Base-by-base conservation (phyloP, 2,329 filamentous ascomycete genomes). In the Dendrostoma leiphaemia region DNA sequence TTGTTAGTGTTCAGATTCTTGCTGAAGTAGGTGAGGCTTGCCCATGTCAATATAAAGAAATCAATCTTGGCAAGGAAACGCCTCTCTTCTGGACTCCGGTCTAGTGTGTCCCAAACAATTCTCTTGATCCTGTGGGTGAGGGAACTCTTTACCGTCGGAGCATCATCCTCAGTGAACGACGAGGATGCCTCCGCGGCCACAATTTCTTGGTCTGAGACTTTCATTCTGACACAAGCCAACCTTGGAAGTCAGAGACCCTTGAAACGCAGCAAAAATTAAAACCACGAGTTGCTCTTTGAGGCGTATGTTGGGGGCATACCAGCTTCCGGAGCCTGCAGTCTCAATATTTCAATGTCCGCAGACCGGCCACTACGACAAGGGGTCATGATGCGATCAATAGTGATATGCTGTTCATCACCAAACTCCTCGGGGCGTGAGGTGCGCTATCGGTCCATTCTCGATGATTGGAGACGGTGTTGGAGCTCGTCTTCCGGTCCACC, bases 11-110 rank as follows among this genome's bases (percentile, higher is more conserved):
- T 63, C 12, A 63, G 54, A 29, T 64, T 64, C 44, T 58, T 58
- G 48, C 48, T 59, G 48, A 65, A 65, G 29, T 65, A 65, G 2
- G 61, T 60, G 12, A 65, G 61, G 6, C 63, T 60, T 1, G 64
- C 63, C 62, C 62, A 65, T 9, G 63, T 64, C 6, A 54, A 34
- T 23, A 57, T 57, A 34, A 53, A 54, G 24, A 56, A 46, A 38
- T 62, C 52, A 2, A 61, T 50, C 3, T 56, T 58, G 3, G 60
- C 54, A 26, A 64, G 57, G 17, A 64, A 60, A 3, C 50, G 48
- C 6, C 62, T 44, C 26, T 58, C 53, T 17, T 56, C 53, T 12
- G 53, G 48, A 19, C 37, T 51, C 10, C 40, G 50, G 2, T 59
- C 57, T 1, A 59, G 50, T 5, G 41, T 56, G 24, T 60, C 58